Percentiles rank a stretch among this genome's conserved stretches.
Evolutionary conservation across 2,329 filamentous ascomycete genomes (phyloP).

Genomic region (Zopfia rhizophila): DNA sequence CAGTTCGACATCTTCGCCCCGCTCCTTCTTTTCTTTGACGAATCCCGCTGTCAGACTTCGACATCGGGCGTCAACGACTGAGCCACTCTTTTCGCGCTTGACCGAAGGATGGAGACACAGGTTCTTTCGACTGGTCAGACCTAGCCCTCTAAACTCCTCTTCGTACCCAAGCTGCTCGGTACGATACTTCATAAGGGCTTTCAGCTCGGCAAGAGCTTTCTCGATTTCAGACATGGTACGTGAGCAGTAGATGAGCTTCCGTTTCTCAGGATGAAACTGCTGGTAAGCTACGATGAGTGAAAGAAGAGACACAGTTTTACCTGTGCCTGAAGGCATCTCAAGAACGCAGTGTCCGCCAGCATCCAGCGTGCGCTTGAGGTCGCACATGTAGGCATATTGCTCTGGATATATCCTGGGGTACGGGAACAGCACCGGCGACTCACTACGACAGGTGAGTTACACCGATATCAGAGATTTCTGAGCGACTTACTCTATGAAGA

Average conservation of each 20-base stretch:
- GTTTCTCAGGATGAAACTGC: constrained; percentile 88
- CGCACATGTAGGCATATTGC: constrained; percentile 76
- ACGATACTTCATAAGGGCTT: constrained; percentile 94
- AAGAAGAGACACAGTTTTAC: constrained; percentile 94
- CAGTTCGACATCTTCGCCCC: constrained; percentile 91
- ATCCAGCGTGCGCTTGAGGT: constrained; percentile 90
- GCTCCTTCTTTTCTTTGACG: constrained; percentile 96
- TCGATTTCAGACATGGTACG: constrained; percentile 99
- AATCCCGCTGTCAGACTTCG: constrained; percentile 96
- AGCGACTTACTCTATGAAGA: constrained; percentile 76
- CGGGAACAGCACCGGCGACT: constrained; percentile 77
- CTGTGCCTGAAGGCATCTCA: constrained; percentile 98
- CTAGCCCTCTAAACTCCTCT: constrained; percentile 93
- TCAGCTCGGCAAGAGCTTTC: constrained; percentile 91
- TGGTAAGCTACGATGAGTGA: constrained; percentile 98
- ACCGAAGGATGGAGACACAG: constrained; percentile 95
- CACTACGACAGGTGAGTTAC: constrained; percentile 55
- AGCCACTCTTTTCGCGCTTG: constrained; percentile 94
- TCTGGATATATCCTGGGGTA: constrained; percentile 77
- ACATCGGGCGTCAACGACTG: constrained; percentile 94
- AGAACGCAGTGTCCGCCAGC: constrained; percentile 93
- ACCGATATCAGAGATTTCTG: too few species aligned
- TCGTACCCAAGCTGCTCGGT: constrained; percentile 86
- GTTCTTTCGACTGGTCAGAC: constrained; percentile 96
- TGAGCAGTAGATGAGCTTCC: constrained; percentile 98